Base-by-base conservation (phyloP, 2,329 filamentous ascomycete genomes). In the Zasmidium citrigriseum region DNA sequence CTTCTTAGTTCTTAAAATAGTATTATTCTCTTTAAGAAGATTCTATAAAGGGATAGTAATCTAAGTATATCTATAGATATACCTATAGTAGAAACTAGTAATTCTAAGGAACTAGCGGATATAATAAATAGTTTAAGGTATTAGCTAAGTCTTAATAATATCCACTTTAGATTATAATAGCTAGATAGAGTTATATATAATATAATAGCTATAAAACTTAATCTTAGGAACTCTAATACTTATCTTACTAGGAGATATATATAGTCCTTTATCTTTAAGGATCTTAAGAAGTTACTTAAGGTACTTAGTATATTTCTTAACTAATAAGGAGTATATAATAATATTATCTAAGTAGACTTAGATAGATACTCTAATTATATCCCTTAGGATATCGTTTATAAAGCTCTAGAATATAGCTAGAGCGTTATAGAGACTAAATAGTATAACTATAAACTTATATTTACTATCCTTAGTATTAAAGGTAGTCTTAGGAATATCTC, bases 191-290 rank as follows among this genome's bases (percentile, higher is more conserved):
- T 47, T n/a, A 22, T 63, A 52, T 61, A 66, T 21, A 27, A 34
- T 21, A 62, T 44, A 51, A 67, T 66, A 59, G 66, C 50, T 50
- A 48, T 64, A 50, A 56, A 62, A 67, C 23, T 60, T 55, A 34
- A 57, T 58, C 45, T 63, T 48, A 16, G 55, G 27, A 25, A 56
- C 55, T 52, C 54, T 55, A 46, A 67, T 67, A n/a, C 61, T 25
- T 38, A 46, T 63, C 46, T 67, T 68, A 46, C 61, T 58, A 53
- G 63, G 54, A 45, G 64, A 56, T 16, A 63, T 46, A 38, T 44
- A 60, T 41, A 67, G 52, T 3, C 49, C 46, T 16, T 11, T 21
- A 20, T 56, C 18, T 18, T 46, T 21, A 18, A 68, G 52, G 22
- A 25, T 47, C 14, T 47, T 34, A 52, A 67, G 44, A 12, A 67